Conservation (phyloP, 2,329 filamentous ascomycete species). For the Pseudocercospora fuligena region DNA sequence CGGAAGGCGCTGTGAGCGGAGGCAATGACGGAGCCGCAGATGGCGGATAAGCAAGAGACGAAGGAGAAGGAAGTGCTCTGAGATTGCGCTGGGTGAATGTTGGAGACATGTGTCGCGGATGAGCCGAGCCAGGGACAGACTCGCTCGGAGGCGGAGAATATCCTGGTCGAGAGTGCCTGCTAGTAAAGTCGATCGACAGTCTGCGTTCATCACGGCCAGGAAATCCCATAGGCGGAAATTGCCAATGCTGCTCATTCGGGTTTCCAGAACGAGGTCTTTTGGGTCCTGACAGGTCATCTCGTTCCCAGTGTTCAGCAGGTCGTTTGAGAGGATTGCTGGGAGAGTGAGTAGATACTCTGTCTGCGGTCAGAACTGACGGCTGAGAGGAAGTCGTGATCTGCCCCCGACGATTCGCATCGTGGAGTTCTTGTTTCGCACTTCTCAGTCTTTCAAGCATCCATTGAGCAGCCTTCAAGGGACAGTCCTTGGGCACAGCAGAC, state of each 20-base stretch:
- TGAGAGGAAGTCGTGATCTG: not conserved
- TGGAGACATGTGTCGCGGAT: slow-evolving; percentile 32
- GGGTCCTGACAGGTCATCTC: slow-evolving; percentile 20
- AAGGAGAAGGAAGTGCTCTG: slow-evolving; percentile 35
- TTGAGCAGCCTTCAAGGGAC: slow-evolving; percentile 28
- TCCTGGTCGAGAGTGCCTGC: slow-evolving; percentile 14
- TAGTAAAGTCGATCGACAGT: slow-evolving; percentile 23
- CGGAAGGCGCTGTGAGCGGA: slow-evolving; percentile 24
- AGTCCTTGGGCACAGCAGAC: slow-evolving; percentile 24
- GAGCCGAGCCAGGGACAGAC: slow-evolving; percentile 28
- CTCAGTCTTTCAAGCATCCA: slow-evolving; percentile 34
- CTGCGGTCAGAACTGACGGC: not conserved
- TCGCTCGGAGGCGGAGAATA: slow-evolving; percentile 32
- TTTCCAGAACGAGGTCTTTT: slow-evolving; percentile 32
- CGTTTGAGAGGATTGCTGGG: slow-evolving; percentile 30
- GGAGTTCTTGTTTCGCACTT: slow-evolving; percentile 28
- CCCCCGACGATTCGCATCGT: slow-evolving; percentile 18
- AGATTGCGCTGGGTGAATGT: slow-evolving; percentile 14
- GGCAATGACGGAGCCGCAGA: slow-evolving; percentile 26
- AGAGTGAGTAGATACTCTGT: slow-evolving; percentile 8
- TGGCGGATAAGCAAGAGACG: slow-evolving; percentile 31
- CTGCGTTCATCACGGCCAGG: slow-evolving; percentile 25
- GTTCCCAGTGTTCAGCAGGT: slow-evolving; percentile 24
- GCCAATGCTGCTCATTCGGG: slow-evolving; percentile 19
- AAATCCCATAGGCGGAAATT: slow-evolving; percentile 9